Evolutionary conservation across 805 yeast species (phyloP).

Genomic region (Metschnikowia lunata): DNA sequence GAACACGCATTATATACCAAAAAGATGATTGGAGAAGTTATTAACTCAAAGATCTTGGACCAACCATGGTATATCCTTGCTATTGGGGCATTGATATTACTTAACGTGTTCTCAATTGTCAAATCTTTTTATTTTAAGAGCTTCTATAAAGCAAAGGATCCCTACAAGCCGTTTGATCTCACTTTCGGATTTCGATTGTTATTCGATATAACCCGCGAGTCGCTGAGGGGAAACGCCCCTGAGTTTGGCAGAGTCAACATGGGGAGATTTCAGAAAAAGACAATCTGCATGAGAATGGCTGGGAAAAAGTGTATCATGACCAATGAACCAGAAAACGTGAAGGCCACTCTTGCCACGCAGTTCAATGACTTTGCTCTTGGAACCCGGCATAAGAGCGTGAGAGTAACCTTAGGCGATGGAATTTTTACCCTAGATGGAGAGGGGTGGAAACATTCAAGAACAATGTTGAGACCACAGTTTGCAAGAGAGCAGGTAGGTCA

Average conservation of each 20-base stretch:
- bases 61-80: constrained; percentile 10
- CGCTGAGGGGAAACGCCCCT: constrained; percentile 8
- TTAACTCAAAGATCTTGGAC: neutral
- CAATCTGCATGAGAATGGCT: constrained; percentile 8
- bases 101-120: neutral
- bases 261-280: constrained; percentile 2
- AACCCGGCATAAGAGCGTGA: constrained; percentile 19
- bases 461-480: constrained; percentile 28
- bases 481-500: constrained; percentile 26
- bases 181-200: constrained; percentile 11
- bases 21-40: constrained; percentile 2
- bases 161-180: constrained; percentile 11
- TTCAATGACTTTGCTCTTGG: constrained; percentile 25
- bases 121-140: constrained; percentile 1
- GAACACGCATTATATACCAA: too few relatives aligned
- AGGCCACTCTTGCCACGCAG: constrained; percentile 27
- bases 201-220: constrained; percentile 3
- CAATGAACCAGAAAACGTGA: constrained; percentile 22
- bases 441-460: constrained; percentile 27
- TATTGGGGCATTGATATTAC: constrained; percentile 2
- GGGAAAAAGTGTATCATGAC: constrained; percentile 13
- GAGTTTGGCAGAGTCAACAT: constrained; percentile 10
- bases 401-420: constrained; percentile 24
- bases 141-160: constrained; percentile 8
- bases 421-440: constrained; percentile 26